Conservation (phyloP, 164 flowering plant genomes). For the Chimonanthus salicifolius region DNA sequence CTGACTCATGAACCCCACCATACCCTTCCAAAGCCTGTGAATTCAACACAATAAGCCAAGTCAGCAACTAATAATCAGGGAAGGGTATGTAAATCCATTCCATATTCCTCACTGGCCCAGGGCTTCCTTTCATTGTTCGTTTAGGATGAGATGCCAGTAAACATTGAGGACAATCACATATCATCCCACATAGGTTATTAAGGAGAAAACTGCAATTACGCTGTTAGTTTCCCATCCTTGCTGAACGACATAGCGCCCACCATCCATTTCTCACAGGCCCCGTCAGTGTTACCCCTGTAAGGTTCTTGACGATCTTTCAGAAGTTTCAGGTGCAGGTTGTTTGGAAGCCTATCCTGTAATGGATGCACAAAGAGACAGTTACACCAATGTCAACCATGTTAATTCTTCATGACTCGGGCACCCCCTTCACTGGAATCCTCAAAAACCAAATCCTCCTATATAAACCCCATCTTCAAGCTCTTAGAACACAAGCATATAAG, state of each 20-base stretch:
- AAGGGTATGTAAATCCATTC: conserved; percentile 85
- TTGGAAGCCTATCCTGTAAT: conserved; percentile 78
- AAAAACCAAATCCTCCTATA: conserved; percentile 39
- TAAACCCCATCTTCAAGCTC: conserved; percentile 24
- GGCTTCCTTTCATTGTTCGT: conserved; percentile 60
- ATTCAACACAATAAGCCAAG: conserved; percentile 98
- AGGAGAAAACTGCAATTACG: conserved; percentile 99
- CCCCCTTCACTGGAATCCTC: conserved; percentile 41
- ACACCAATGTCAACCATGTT: conserved; percentile 44
- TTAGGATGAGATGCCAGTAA: conserved; percentile 66
- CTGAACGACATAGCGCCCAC: conserved; percentile 89
- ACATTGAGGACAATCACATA: conserved; percentile 70
- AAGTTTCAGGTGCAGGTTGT: conserved; percentile 49
- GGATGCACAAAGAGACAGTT: conserved; percentile 80
- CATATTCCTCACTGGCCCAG: conserved; percentile 87
- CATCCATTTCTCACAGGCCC: conserved; percentile 68
- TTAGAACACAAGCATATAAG: conserved; percentile 16
- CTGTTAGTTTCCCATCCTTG: conserved; percentile 99
- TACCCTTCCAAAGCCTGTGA: conserved; percentile 99
- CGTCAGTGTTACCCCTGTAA: conserved; percentile 35
- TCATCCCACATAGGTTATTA: conserved; percentile 89
- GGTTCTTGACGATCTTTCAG: conserved; percentile 42
- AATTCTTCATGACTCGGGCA: conserved; percentile 48
- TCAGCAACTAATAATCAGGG: conserved; percentile 88
- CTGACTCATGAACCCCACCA: conserved; percentile 79